phyloP scores from a whole-genome alignment of 208 protist genomes.

The Eutreptiella sp. region DNA sequence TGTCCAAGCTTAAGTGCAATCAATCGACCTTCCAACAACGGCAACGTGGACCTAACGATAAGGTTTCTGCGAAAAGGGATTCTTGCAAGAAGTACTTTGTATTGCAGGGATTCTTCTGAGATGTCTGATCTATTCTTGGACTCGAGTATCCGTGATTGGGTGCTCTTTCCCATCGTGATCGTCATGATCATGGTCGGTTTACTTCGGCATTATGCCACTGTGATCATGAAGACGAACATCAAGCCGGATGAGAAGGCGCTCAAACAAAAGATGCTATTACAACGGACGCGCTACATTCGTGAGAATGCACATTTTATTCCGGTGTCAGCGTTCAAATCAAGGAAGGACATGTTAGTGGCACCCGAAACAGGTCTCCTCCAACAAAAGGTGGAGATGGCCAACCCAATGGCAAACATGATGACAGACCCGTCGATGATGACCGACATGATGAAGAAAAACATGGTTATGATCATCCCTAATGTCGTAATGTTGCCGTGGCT shows the following conservation, averaged over 20 bases:
- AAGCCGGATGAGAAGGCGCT: conserved; percentile 50
- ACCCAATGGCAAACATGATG: conserved; percentile 87
- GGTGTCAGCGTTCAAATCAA: conserved; percentile 48
- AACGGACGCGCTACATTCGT: conserved; percentile 56
- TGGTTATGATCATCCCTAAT: conserved; percentile 83
- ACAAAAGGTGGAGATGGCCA: conserved; percentile 55
- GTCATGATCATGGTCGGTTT: conserved; percentile 84
- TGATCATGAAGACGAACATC: conserved; percentile 49
- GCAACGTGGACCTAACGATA: no score
- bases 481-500: conserved; percentile 91
- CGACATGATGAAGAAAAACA: conserved; percentile 89
- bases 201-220: conserved; percentile 70
- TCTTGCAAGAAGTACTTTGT: no score
- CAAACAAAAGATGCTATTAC: conserved; percentile 60
- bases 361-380: conserved; percentile 50
- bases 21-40: no score
- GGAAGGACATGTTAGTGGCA: conserved; percentile 46
- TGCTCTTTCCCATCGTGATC: conserved; percentile 84
- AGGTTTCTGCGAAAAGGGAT: no score
- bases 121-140: conserved; percentile 69
- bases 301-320: conserved; percentile 50
- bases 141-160: conserved; percentile 85
- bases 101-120: no score
- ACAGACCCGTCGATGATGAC: conserved; percentile 79
- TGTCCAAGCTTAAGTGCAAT: no score